Conservation (phyloP, 306 rosid species). For the Abrus pulchellus region DNA sequence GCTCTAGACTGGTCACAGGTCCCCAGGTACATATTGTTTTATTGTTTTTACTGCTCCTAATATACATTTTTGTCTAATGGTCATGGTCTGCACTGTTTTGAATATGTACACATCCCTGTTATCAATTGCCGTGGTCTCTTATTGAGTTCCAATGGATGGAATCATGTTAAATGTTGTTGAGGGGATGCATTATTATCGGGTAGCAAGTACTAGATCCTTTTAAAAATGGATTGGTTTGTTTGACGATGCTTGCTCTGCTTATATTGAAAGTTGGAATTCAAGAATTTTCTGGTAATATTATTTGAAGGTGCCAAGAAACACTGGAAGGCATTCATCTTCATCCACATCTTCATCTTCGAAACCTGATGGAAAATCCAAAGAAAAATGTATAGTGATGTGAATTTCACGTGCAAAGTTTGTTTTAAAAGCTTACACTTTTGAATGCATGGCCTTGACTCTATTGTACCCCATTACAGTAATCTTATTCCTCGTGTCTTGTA, state of each 20-base stretch:
- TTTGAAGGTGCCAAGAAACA: constrained; percentile 74
- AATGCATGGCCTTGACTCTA: constrained; percentile 52
- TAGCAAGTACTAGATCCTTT: constrained; percentile 19
- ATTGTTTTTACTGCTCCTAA: neutral
- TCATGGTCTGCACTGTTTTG: neutral
- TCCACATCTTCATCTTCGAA: constrained; percentile 54
- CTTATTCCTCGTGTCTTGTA: constrained; percentile 48
- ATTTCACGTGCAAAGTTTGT: constrained; percentile 41
- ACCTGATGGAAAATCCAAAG: constrained; percentile 84
- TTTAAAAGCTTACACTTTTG: constrained; percentile 56
- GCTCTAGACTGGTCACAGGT: constrained; percentile 85
- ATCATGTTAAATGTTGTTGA: constrained; percentile 18
- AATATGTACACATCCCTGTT: neutral
- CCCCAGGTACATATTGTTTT: constrained; percentile 77
- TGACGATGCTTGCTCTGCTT: constrained; percentile 26
- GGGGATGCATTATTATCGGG: neutral
- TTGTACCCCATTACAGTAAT: constrained; percentile 42
- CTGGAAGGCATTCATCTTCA: constrained; percentile 58
- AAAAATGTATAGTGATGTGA: constrained; percentile 92
- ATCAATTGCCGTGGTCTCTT: constrained; percentile 29
- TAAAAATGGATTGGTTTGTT: constrained; percentile 27
- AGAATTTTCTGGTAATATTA: constrained; percentile 35
- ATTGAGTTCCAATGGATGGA: neutral
- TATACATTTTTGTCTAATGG: neutral
- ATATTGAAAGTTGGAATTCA: constrained; percentile 12